A percentile compares a stretch with the other conserved stretches of the same genome.
Conservation (phyloP, 2,329 filamentous ascomycete species). For the Phyllachora maydis region DNA sequence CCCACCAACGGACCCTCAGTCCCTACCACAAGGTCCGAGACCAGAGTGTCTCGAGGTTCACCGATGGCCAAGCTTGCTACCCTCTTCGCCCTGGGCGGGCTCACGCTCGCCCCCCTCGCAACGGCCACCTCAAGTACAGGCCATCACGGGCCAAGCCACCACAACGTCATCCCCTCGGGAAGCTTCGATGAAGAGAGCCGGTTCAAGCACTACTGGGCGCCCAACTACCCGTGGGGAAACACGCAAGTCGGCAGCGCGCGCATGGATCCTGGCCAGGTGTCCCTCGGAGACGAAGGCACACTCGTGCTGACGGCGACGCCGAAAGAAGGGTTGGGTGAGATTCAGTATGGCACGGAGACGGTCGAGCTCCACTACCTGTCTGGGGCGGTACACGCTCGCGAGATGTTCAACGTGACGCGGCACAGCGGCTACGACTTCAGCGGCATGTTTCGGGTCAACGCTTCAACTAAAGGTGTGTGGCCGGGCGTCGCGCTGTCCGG, state of each 20-base stretch:
- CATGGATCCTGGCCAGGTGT: constrained; percentile 25
- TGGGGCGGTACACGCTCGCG: constrained; percentile 18
- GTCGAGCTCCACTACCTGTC: constrained; percentile 30
- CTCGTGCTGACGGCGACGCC: constrained; percentile 25
- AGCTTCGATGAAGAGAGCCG: constrained; percentile 15
- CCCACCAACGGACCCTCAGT: too few species aligned
- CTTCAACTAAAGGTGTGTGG: constrained; percentile 26
- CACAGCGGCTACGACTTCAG: constrained; percentile 19
- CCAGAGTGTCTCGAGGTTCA: too few species aligned
- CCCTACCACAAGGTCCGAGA: too few species aligned
- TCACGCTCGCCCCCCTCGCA: too few species aligned
- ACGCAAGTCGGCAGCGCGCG: constrained; percentile 35
- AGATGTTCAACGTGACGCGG: constrained; percentile 15
- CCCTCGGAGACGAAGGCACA: constrained; percentile 15
- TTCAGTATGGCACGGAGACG: constrained; percentile 14
- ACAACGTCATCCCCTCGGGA: constrained; percentile 17
- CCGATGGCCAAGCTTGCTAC: too few species aligned
- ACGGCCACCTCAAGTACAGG: too few species aligned
- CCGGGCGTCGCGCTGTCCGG: constrained; percentile 37
- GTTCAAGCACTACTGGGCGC: constrained; percentile 23
- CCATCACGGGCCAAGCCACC: too few species aligned
- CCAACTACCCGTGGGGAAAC: constrained; percentile 35
- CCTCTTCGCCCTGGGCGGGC: too few species aligned
- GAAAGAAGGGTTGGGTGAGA: constrained; percentile 17
- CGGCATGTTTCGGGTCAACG: constrained; percentile 18